phyloP scores from a whole-genome alignment of 768 basidiomycete species.

The Sarcodon sp. region DNA sequence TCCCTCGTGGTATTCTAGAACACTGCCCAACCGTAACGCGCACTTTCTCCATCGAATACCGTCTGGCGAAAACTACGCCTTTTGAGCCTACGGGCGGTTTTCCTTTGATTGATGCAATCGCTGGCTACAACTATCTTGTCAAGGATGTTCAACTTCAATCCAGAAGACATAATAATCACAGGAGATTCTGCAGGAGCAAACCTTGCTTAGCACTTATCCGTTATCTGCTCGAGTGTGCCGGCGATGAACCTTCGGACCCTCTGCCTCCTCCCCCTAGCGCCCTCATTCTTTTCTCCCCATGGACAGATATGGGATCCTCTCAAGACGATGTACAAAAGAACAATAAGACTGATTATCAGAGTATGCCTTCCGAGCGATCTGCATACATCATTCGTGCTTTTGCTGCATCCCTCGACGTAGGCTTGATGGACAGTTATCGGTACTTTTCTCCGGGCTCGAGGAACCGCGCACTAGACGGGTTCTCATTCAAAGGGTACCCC shows the following conservation, averaged over 20 bases:
- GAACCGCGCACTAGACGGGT: conserved; percentile 16
- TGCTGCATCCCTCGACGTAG: conserved; percentile 32
- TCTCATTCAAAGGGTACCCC: conserved; percentile 44
- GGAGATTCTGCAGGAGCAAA: conserved; percentile 78
- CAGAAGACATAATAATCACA: conserved; percentile 49
- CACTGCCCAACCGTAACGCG: conserved; percentile 29
- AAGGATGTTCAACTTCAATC: conserved; percentile 42
- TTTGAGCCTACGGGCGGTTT: conserved; percentile 69
- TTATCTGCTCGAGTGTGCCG: too few relatives aligned
- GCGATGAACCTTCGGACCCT: too few relatives aligned
- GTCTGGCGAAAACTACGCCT: conserved; percentile 32
- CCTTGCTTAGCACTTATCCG: conserved; percentile 52
- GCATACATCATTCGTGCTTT: conserved; percentile 19
- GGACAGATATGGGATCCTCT: conserved; percentile 33
- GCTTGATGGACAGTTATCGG: conserved; percentile 28
- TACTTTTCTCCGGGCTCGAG: conserved; percentile 52
- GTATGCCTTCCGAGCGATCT: not conserved
- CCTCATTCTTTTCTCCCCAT: conserved; percentile 42
- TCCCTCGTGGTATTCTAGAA: conserved; percentile 34
- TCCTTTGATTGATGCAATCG: conserved; percentile 62
- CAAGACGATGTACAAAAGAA: conserved; percentile 26
- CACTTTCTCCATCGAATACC: conserved; percentile 58
- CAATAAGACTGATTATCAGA: not conserved
- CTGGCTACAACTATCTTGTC: conserved; percentile 67
- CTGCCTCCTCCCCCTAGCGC: conserved; percentile 35